A percentile compares a stretch with the other conserved stretches of the same genome.
Conservation (phyloP, 208 protist species). For the Zelonia costaricensis region DNA sequence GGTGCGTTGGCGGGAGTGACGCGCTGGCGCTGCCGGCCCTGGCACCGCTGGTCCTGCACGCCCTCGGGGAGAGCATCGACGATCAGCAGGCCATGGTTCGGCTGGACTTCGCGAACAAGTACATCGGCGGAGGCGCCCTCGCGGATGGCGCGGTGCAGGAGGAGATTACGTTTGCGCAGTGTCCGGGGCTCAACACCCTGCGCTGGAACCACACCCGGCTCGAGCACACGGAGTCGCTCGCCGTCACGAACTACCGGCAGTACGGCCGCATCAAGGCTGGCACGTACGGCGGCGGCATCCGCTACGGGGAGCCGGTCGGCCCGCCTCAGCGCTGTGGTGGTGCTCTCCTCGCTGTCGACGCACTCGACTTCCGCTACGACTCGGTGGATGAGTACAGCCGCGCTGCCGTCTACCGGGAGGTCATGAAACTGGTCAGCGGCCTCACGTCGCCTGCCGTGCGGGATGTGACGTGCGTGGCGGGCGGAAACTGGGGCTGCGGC, state of each 20-base stretch:
- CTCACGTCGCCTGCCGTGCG: neutral
- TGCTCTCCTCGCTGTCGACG: conserved; percentile 32
- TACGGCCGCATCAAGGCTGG: conserved; percentile 25
- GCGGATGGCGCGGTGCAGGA: conserved; percentile 65
- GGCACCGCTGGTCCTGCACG: conserved; percentile 10
- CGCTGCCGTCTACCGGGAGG: conserved; percentile 13
- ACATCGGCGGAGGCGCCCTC: conserved; percentile 68
- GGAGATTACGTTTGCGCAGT: conserved; percentile 72
- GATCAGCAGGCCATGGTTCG: conserved; percentile 33
- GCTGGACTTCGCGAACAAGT: conserved; percentile 75
- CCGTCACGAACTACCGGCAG: conserved; percentile 32
- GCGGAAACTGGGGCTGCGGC: conserved; percentile 85
- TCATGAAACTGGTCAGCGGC: conserved; percentile 28
- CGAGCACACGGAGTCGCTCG: conserved; percentile 40
- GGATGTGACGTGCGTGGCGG: conserved; percentile 19
- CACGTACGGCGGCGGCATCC: conserved; percentile 46
- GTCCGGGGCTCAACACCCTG: conserved; percentile 50
- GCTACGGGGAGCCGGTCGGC: conserved; percentile 18
- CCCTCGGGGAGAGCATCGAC: conserved; percentile 44
- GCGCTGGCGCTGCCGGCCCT: neutral
- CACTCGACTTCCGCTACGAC: conserved; percentile 32
- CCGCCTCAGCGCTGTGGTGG: conserved; percentile 6
- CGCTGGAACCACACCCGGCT: conserved; percentile 44
- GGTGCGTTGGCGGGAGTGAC: neutral
- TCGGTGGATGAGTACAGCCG: conserved; percentile 12